These are phyloP conservation scores for Dictyostelium purpureum DNA, from an alignment of 78 protist species.

Conservation along the genomic window DNA sequence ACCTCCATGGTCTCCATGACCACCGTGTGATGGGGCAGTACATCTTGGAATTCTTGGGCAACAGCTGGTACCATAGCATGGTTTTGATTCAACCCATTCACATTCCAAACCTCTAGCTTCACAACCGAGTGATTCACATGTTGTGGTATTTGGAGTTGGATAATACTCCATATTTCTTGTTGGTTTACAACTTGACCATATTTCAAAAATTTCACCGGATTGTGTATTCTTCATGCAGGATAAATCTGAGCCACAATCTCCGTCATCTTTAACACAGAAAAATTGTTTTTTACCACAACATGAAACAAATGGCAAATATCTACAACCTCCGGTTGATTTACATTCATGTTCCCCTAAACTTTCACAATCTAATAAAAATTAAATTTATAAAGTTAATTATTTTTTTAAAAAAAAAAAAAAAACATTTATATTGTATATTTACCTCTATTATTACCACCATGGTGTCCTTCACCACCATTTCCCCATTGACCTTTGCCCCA, in stretches of 20 bases:
- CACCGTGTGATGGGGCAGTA: too few relatives aligned
- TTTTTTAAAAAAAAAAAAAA: not conserved
- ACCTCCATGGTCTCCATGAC: not conserved
- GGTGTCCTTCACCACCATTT: too few relatives aligned
- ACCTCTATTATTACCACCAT: too few relatives aligned
- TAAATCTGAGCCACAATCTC: not conserved
- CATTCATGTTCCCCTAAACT: slow-evolving; percentile 3
- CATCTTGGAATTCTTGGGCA: slow-evolving; percentile 61
- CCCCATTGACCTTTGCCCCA: too few relatives aligned
- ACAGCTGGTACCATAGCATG: slow-evolving; percentile 40
- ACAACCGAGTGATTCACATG: slow-evolving; percentile 55
- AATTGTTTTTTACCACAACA: slow-evolving; percentile 40
- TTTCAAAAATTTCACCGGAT: slow-evolving; percentile 24
- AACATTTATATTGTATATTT: not conserved
- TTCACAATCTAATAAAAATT: slow-evolving; percentile 9
- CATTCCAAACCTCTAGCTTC: slow-evolving; percentile 1
- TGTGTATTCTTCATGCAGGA: not conserved
- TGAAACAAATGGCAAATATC: slow-evolving; percentile 17
- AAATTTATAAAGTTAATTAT: too few relatives aligned
- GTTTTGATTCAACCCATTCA: slow-evolving; percentile 25
- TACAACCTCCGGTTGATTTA: slow-evolving; percentile 3
- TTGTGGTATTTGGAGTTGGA: slow-evolving; percentile 29
- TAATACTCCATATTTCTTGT: not conserved
- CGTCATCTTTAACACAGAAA: slow-evolving; percentile 33
- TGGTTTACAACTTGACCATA: slow-evolving; percentile 28